Percentiles rank a stretch among this genome's conserved stretches.
phyloP scores from a whole-genome alignment of 2,329 filamentous ascomycete species.

The Verticillium alfalfae region DNA sequence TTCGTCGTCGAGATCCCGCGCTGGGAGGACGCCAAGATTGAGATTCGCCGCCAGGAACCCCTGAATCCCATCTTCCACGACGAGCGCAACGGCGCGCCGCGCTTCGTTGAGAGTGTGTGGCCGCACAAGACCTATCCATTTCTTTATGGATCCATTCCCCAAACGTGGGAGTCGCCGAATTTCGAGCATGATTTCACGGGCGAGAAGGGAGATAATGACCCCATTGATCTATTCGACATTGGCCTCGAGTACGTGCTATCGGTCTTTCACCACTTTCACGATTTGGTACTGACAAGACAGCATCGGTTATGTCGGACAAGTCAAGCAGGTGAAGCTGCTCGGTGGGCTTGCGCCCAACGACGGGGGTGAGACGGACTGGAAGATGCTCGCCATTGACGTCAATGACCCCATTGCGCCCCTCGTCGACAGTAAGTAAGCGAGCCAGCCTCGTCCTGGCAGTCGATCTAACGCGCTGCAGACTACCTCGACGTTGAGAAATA shows the following conservation, averaged over 20 bases:
- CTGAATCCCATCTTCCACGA: slow-evolving; percentile 37
- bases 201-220: slow-evolving; percentile 32
- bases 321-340: slow-evolving; percentile 35
- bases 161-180: slow-evolving; percentile 38
- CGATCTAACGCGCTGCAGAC: slow-evolving; percentile 12
- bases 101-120: slow-evolving; percentile 35
- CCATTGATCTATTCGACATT: slow-evolving; percentile 34
- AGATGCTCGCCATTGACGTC: slow-evolving; percentile 30
- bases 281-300: slow-evolving; percentile 2
- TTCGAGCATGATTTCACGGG: slow-evolving; percentile 30
- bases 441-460: background rate
- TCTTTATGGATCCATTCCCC: slow-evolving; percentile 35
- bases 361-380: slow-evolving; percentile 30
- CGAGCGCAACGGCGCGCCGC: slow-evolving; percentile 24
- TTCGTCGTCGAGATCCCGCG: slow-evolving; percentile 34
- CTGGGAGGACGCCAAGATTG: slow-evolving; percentile 34
- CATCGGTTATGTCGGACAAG: slow-evolving; percentile 26
- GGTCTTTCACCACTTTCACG: too few relatives aligned
- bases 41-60: slow-evolving; percentile 30
- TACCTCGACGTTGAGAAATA: slow-evolving; percentile 31
- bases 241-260: slow-evolving; percentile 20
- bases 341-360: slow-evolving; percentile 33
- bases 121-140: slow-evolving; percentile 37
- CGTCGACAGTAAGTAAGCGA: slow-evolving; percentile 22
- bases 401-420: slow-evolving; percentile 28